These are phyloP conservation scores for Trichoderma pleuroti DNA, from an alignment of 2,329 filamentous ascomycete genomes.

Conservation along the genomic window DNA sequence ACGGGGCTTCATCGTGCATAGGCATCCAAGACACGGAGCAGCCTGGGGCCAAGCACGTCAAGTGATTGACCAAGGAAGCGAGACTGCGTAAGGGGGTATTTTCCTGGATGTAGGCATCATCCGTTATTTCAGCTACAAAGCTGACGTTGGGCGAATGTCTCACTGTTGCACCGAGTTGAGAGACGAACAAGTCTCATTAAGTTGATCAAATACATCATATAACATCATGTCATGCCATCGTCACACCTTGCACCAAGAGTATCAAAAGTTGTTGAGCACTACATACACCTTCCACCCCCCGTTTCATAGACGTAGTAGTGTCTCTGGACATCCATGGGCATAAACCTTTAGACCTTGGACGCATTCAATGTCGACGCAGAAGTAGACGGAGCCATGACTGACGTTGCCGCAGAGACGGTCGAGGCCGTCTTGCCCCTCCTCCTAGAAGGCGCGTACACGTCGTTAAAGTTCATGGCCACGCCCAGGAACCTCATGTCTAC, in stretches of 20 bases:
- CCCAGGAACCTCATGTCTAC: slow-evolving; percentile 93
- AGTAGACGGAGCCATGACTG: slow-evolving; percentile 24
- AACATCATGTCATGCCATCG: slow-evolving; percentile 7
- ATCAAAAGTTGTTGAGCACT: background rate
- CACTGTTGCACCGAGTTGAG: background rate
- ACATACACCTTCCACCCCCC: background rate
- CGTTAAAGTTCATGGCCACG: slow-evolving; percentile 99
- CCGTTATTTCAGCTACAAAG: background rate
- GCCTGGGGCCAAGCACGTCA: background rate
- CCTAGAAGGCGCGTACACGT: slow-evolving; percentile 79
- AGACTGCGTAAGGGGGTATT: background rate
- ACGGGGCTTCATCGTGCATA: background rate
- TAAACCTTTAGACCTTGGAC: slow-evolving; percentile 28
- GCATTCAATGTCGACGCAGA: slow-evolving; percentile 24
- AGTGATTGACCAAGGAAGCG: background rate
- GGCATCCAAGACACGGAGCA: background rate
- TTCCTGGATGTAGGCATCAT: background rate
- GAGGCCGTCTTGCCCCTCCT: slow-evolving; percentile 51
- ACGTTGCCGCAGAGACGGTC: slow-evolving; percentile 24
- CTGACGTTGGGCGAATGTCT: background rate
- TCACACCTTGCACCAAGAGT: background rate
- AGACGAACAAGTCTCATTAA: background rate
- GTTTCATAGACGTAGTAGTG: background rate
- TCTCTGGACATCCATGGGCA: background rate
- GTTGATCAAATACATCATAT: background rate